phyloP scores from a whole-genome alignment of 2,329 filamentous ascomycete genomes.

The Reticulascus tulasneorum region DNA sequence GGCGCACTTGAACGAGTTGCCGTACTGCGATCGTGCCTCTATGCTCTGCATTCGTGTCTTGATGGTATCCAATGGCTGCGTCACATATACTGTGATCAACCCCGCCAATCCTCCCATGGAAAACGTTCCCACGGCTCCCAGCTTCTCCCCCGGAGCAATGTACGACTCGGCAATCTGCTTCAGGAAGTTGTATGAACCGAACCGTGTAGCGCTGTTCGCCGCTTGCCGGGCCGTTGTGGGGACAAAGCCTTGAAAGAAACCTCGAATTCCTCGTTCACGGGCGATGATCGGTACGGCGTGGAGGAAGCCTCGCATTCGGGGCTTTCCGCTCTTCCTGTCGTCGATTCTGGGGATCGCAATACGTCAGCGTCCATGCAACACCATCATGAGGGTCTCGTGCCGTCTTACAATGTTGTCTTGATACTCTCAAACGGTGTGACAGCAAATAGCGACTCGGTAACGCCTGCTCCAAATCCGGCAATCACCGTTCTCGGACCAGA shows the following conservation, averaged over 20 bases:
- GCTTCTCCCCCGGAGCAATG: slow-evolving; percentile 89
- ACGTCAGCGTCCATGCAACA: neutral
- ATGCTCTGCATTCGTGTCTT: slow-evolving; percentile 99
- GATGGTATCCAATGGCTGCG: slow-evolving; percentile 79
- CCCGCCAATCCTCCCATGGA: slow-evolving; percentile 86
- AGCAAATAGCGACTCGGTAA: slow-evolving; percentile 87
- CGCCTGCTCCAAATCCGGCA: slow-evolving; percentile 89
- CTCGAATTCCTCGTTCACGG: slow-evolving; percentile 79
- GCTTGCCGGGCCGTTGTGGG: slow-evolving; percentile 93
- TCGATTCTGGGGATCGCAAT: slow-evolving; percentile 65
- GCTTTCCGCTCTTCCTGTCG: slow-evolving; percentile 81
- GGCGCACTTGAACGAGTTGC: slow-evolving; percentile 83
- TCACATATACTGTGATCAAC: slow-evolving; percentile 80
- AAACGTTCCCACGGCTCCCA: slow-evolving; percentile 84
- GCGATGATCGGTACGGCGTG: slow-evolving; percentile 86
- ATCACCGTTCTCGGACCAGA: slow-evolving; percentile 87
- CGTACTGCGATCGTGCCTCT: slow-evolving; percentile 75
- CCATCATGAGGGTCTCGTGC: slow-evolving; percentile 2
- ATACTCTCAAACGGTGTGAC: slow-evolving; percentile 98
- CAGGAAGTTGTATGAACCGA: slow-evolving; percentile 84
- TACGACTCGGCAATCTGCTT: slow-evolving; percentile 91
- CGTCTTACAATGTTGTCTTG: slow-evolving; percentile 87
- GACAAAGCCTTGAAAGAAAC: slow-evolving; percentile 96
- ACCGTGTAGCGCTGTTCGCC: slow-evolving; percentile 88
- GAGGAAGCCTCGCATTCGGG: slow-evolving; percentile 86